phyloP scores from a whole-genome alignment of 1,284 basidiomycete species.

The Phaffia rhodozyma region DNA sequence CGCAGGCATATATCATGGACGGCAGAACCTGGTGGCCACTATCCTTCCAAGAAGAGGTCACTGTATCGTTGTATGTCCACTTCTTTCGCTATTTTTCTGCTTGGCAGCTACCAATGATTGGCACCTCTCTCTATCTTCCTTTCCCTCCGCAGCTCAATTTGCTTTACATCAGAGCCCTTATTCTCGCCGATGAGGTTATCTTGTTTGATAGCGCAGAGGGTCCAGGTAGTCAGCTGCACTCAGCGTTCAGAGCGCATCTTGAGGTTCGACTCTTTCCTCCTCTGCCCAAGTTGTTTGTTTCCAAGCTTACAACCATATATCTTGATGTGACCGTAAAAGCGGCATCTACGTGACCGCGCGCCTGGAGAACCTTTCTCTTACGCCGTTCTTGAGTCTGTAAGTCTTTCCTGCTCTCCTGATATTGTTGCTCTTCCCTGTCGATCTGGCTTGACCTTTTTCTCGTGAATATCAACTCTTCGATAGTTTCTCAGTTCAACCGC shows the following conservation, averaged over 20 bases:
- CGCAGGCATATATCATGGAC: slow-evolving; percentile 9
- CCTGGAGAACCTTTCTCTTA: slow-evolving; percentile 9
- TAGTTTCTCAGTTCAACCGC: slow-evolving; percentile 10
- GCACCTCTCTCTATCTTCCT: not conserved
- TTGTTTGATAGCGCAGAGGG: slow-evolving; percentile 13
- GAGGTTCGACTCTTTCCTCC: not conserved
- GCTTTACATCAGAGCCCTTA: slow-evolving; percentile 14
- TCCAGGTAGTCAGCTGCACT: slow-evolving; percentile 7
- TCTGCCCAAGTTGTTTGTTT: too few relatives aligned
- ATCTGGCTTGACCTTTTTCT: too few relatives aligned
- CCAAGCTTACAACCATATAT: not conserved
- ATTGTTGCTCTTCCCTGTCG: not conserved
- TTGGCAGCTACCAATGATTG: too few relatives aligned
- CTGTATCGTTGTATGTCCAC: not conserved
- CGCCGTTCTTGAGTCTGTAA: slow-evolving; percentile 10
- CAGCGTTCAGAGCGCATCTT: not conserved
- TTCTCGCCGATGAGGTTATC: slow-evolving; percentile 6
- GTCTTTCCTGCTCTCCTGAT: not conserved
- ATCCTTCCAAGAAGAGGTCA: slow-evolving; percentile 10
- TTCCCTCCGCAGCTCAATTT: slow-evolving; percentile 5
- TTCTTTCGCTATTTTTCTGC: not conserved
- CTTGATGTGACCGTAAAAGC: not conserved
- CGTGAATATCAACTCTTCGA: not conserved
- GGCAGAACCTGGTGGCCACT: slow-evolving; percentile 17
- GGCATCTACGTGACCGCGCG: not conserved